Base-by-base conservation (phyloP, 331 rosid genomes). In the Arachis monticola region DNA sequence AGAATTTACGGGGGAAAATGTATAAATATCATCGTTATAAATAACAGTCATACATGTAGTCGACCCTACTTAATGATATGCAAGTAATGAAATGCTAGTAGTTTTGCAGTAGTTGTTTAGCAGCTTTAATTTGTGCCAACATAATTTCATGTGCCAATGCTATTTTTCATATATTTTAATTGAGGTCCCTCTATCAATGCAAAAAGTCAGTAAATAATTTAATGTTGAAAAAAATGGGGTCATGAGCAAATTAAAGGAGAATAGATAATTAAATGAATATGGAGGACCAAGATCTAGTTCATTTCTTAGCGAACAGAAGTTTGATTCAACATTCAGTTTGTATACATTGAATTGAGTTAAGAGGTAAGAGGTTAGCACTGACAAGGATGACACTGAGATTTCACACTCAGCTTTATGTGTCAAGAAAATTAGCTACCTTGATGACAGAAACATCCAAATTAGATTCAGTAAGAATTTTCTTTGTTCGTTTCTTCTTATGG, bases 21-120 rank as follows among this genome's bases (percentile, higher is more conserved):
- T 10, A 2, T 11, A 47, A 31, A 53, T 73, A 63, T 75, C 11
- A 14, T 69, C 32, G 17, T n/a, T 46, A 52, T 60, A 38, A 7
- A 38, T 38, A 38, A 38, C 41, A 74, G 17, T 40, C 70, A 81
- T 81, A 68, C 41, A 53, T 51, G 67, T 66, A 30, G 41, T 5
- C 6, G 41, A 4, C 41, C 41, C 41, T 38, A 38, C 41, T 38
- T 38, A 38, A 38, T 68, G 80, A 22, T 61, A 74, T 80, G 67
- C 65, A n/a, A 45, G 72, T 52, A 32, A 27, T 68, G 80, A 22
- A 69, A 74, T 80, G 67, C 65, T 30, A 45, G 72, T 52, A 32
- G 14, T 11, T 59, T 80, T 52, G 46, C 14, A 45, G 62, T 52
- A 32, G 32, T 11, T 59, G 12, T 1, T 38, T 12, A n/a, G 56